Evolutionary conservation across 257 asterid species (phyloP).

Genomic region (Lycium ferocissimum): DNA sequence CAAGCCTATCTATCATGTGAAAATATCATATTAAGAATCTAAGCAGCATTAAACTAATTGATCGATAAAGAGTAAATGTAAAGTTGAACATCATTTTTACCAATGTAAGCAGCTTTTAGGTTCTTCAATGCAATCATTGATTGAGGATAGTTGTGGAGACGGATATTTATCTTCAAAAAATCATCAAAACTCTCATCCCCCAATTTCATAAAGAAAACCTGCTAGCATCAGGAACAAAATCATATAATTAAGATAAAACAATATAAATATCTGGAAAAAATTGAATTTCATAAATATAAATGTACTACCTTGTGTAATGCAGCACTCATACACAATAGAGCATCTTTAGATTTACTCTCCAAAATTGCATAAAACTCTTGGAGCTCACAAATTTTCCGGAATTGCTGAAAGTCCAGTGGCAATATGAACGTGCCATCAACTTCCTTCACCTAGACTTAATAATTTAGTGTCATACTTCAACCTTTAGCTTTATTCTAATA

Average conservation of each 20-base stretch:
- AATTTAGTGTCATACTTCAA: slow-evolving; percentile 24
- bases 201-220: slow-evolving; percentile 60
- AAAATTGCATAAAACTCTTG: slow-evolving; percentile 59
- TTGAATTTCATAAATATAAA: neutral
- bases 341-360: slow-evolving; percentile 78
- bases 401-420: slow-evolving; percentile 81
- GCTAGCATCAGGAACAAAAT: slow-evolving; percentile 25
- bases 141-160: slow-evolving; percentile 78
- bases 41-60: neutral
- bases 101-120: slow-evolving; percentile 98
- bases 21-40: slow-evolving; percentile 27
- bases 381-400: slow-evolving; percentile 60
- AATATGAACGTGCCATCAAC: slow-evolving; percentile 61
- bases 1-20: slow-evolving; percentile 73
- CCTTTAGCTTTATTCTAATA: neutral
- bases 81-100: slow-evolving; percentile 46
- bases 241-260: neutral
- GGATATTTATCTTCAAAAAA: slow-evolving; percentile 64
- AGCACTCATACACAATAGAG: slow-evolving; percentile 81
- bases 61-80: neutral
- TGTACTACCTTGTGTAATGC: slow-evolving; percentile 79
- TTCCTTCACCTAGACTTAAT: slow-evolving; percentile 68
- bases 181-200: slow-evolving; percentile 45
- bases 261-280: neutral
- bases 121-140: slow-evolving; percentile 90